Base-by-base conservation (phyloP, 352 stramenopile species). In the Phytophthora nicotianae region DNA sequence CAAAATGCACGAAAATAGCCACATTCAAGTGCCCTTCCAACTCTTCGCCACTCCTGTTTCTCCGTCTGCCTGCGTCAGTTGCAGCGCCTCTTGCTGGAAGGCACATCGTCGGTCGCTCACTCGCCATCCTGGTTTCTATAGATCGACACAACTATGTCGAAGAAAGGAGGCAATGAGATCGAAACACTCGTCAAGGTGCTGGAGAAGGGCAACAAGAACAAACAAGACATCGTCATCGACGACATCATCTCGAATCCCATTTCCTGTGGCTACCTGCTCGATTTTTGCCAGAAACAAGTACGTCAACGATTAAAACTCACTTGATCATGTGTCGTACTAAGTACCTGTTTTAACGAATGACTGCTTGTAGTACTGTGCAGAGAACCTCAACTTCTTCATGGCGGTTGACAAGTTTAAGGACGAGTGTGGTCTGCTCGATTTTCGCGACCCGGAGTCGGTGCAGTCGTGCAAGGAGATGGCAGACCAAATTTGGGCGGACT, bases 331-430 rank as follows among this genome's bases (percentile, higher is more conserved):
- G 42, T 49, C n/a, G 21, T 1, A 33, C 27, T 27, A 27, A 17
- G n/a, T n/a, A n/a, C n/a, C n/a, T n/a, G 17, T 50, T 14, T 35
- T 50, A 3, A 42, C 27, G 27, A 1, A 38, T 40, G 13, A 19
- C 27, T 42, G 5, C 29, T 4, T 3, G 14, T 14, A 92, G 83
- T 92, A 90, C 47, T 92, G 83, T 37, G 86, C 86, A 5, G 83
- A 92, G 70, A 92, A 94, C 70, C 65, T 94, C 17, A 92, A 92
- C 48, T 91, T 94, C 68, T 91, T 94, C 69, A 91, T 94, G 86
- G 86, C 86, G 2, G 86, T 92, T 1, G 86, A 92, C 68, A 91
- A 91, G 52, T 92, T 91, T 70, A 92, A 94, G 55, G 85, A 94
- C 50, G 78, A 89, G 59, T 91, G 83, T 48, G 77, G 75, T 6